Percentiles rank a stretch among this genome's conserved stretches.
These are phyloP conservation scores for Mycosphaerelloides madeirae DNA, from an alignment of 2,329 filamentous ascomycete genomes.

Conservation along the genomic window DNA sequence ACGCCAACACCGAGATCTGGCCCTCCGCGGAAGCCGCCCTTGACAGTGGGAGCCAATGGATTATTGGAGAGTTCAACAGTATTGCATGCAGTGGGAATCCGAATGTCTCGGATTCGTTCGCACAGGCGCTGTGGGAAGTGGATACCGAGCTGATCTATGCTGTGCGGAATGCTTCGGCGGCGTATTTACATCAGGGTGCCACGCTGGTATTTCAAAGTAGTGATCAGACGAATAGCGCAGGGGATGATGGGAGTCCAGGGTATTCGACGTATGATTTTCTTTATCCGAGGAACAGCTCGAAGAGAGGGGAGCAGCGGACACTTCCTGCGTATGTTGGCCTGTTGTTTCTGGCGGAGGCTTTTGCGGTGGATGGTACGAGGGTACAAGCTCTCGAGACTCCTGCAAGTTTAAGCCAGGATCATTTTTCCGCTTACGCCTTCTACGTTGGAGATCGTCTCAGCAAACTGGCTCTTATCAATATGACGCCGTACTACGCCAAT, in stretches of 20 bases:
- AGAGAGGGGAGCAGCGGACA: slow-evolving; percentile 23
- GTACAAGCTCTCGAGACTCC: slow-evolving; percentile 21
- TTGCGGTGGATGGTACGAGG: slow-evolving; percentile 22
- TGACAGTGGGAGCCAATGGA: slow-evolving; percentile 25
- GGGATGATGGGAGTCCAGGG: slow-evolving; percentile 25
- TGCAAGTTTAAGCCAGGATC: slow-evolving; percentile 18
- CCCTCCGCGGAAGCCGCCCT: slow-evolving; percentile 27
- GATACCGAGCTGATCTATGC: slow-evolving; percentile 38
- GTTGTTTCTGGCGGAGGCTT: slow-evolving; percentile 29
- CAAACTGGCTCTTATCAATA: slow-evolving; percentile 28
- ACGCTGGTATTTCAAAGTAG: slow-evolving; percentile 28
- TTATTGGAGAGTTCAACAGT: slow-evolving; percentile 40
- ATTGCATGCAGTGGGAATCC: slow-evolving; percentile 39
- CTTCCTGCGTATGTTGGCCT: slow-evolving; percentile 26
- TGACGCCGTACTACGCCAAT: slow-evolving; percentile 27
- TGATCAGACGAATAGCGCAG: slow-evolving; percentile 27
- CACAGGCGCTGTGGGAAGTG: slow-evolving; percentile 39
- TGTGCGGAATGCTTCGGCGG: slow-evolving; percentile 34
- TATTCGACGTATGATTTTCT: slow-evolving; percentile 29
- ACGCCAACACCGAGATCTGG: slow-evolving; percentile 27
- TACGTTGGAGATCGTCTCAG: slow-evolving; percentile 20
- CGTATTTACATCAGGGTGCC: slow-evolving; percentile 35
- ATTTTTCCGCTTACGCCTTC: slow-evolving; percentile 27
- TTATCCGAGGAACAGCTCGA: slow-evolving; percentile 22
- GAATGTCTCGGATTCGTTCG: slow-evolving; percentile 40